Evolutionary conservation across 805 yeast species (phyloP), one percentile per base, ranked within the genome.

Genomic region (Saccharomycopsis microspora): DNA sequence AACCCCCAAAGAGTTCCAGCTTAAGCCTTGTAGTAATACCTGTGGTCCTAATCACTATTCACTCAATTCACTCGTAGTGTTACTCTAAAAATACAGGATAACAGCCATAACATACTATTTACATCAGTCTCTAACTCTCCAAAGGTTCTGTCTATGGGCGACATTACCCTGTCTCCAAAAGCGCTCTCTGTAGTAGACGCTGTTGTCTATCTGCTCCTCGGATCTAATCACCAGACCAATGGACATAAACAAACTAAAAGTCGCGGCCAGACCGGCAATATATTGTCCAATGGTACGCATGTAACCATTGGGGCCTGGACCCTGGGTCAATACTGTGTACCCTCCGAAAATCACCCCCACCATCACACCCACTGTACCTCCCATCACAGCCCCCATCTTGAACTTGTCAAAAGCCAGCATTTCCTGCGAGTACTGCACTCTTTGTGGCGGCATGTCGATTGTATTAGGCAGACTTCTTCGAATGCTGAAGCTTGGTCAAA

Each of bases 341-440:
- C 96, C 95, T 45, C 97, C 98, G 64, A 90, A 93, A 55, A 94
- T 69, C 43, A 90, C 82, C 54, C 98, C 98, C 38, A 90, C 87
- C 60, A 94, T 93, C 6, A 88, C 93, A 55, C 98, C 98, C 35
- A 82, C 89, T 35, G 87, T 76, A 49, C 46, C 79, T 54, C 99
- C 99, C 97, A 93, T 93, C 70, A 90, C 70, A 52, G 88, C 82
- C 47, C 99, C 99, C 97, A 93, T 93, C 69, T 93, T 93, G 77
- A 93, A 85, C 70, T 93, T 93, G 48, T 93, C 96, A 69, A 89
- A 87, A 66, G 83, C 80, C 43, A 96, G 83, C 49, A 94, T 95
- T 57, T 79, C 80, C 56, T 73, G 78, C 32, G 55, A 58, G 49
- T 64, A 66, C 37, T 65, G 69, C 61, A 78, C 82, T 52, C 75